Base-by-base conservation (phyloP, 148 eudicot genomes). In the Rhododendron henanense region DNA sequence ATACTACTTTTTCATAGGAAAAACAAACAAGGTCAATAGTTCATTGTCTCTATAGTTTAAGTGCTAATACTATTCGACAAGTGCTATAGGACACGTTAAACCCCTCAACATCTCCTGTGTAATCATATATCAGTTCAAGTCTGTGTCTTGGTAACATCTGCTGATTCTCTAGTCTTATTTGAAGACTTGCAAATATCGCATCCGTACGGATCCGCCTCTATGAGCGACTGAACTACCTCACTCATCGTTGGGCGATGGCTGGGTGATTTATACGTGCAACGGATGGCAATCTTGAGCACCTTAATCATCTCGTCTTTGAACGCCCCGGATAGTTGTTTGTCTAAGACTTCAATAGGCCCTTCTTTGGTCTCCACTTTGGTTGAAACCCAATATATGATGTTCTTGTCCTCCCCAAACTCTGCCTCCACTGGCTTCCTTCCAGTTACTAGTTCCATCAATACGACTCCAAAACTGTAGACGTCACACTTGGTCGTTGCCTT, bases 391-490 rank as follows among this genome's bases (percentile, higher is more conserved):
- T 94, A 92, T 87, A 96, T 92, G 59, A 96, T 95, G 83, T 95
- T 94, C 94, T 93, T 94, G 91, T 91, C 93, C 87, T 96, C 99
- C 82, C 99, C 98, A 80, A 91, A 96, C 90, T 95, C 99, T 80
- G 94, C 82, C 90, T 96, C 98, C 85, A 95, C 94, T 3, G 96
- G 97, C 89, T 93, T 96, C 88, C 94, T 93, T 81, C 98, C 99
- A 25, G 99, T 96, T 84, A 96, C 90, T 44, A 96, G 92, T 85
- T 96, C 99, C 98, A 94, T 93, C 73, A 95, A 81, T 31, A 96
- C 98, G n/a, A 96, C 98, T n/a, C 99, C 99, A 8, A 92, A 95
- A 84, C 99, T 96, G 91, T 96, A 96, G 41, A 96, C 95, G 48
- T 96, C 99, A 74, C 99, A 95, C 90, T 94, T 95, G 65, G 97